A percentile compares a stretch with the other conserved stretches of the same genome.
phyloP scores from a whole-genome alignment of 2,329 filamentous ascomycete genomes.

The Rhynchosporium agropyri region DNA sequence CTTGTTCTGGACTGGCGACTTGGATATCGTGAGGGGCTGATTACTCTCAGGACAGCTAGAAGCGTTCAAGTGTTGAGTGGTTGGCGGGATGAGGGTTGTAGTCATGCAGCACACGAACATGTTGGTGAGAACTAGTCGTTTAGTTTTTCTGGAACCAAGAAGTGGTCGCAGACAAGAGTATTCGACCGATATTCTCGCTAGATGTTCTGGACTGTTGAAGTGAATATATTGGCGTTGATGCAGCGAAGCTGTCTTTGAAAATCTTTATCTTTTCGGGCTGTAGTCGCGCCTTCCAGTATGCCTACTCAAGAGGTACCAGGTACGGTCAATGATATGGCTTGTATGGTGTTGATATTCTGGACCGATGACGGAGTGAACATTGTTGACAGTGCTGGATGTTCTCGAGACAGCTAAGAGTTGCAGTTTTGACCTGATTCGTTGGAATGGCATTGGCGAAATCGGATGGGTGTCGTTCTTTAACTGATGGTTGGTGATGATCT shows the following conservation, averaged over 20 bases:
- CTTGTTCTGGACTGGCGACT: no score
- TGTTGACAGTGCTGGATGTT: neutral
- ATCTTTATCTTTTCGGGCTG: neutral
- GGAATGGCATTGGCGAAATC: neutral
- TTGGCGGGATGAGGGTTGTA: neutral
- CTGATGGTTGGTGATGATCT: neutral
- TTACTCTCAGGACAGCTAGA: no score
- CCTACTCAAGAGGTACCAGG: neutral
- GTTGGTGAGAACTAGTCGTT: neutral
- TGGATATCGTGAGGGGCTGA: no score
- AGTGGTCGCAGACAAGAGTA: neutral
- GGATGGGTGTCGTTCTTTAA: neutral
- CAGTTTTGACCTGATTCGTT: neutral
- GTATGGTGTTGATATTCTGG: neutral
- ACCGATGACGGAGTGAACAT: neutral
- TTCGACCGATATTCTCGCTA: neutral
- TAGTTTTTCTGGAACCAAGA: neutral
- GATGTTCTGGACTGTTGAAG: neutral
- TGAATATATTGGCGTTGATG: neutral
- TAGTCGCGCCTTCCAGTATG: neutral
- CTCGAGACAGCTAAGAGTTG: neutral
- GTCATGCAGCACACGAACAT: neutral
- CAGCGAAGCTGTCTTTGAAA: neutral
- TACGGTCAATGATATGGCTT: neutral
- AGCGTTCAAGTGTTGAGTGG: no score